Evolutionary conservation across 495 filamentous ascomycete genomes (phyloP).

Genomic region (Platismatia glauca): DNA sequence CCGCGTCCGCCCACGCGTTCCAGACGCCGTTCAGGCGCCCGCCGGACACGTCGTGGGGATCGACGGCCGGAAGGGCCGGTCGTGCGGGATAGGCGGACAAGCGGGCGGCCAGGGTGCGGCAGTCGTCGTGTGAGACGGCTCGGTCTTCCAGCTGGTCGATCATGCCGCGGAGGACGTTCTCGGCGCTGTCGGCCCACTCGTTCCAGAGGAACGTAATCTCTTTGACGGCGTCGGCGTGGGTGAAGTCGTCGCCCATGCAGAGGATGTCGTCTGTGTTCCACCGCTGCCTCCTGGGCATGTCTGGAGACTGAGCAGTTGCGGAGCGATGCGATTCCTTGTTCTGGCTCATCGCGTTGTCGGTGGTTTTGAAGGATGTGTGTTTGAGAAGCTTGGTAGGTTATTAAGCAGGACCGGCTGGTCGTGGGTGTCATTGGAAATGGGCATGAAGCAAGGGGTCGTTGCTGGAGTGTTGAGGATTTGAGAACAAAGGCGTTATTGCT

Average conservation of each 20-base stretch:
- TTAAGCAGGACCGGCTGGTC: background rate
- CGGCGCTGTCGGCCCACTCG: conserved; percentile 8
- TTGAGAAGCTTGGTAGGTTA: too few species aligned
- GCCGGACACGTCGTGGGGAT: background rate
- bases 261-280: conserved; percentile 2
- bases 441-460: background rate
- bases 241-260: background rate
- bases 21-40: background rate
- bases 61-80: background rate
- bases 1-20: background rate
- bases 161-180: background rate
- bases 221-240: background rate
- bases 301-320: background rate
- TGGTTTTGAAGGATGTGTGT: too few species aligned
- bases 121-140: background rate
- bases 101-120: background rate
- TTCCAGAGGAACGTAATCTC: conserved; percentile 1
- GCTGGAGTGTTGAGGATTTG: background rate
- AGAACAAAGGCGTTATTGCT: background rate
- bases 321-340: background rate
- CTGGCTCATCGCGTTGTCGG: background rate
- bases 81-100: background rate
- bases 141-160: background rate
- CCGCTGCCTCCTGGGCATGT: background rate
- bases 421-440: background rate